Evolutionary conservation across 306 rosid species (phyloP).

Genomic region (Pterocarpus santalinus): DNA sequence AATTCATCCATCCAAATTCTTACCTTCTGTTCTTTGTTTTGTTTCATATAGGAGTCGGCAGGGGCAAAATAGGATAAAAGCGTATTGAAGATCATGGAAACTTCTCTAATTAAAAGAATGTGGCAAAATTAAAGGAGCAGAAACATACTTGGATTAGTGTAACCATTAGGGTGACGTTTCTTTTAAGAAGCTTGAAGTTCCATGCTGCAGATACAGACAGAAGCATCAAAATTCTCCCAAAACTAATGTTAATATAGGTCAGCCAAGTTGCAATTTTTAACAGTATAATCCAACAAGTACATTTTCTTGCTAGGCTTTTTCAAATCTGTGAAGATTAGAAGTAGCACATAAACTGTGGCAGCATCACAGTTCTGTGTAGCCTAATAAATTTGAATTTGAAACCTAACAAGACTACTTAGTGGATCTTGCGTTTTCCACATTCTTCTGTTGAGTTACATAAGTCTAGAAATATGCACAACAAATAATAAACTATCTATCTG

Average conservation of each 20-base stretch:
- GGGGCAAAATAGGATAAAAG: neutral
- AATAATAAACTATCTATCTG: slow-evolving; percentile 13
- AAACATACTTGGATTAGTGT: slow-evolving; percentile 47
- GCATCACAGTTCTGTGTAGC: slow-evolving; percentile 24
- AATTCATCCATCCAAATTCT: slow-evolving; percentile 3
- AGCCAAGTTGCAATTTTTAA: slow-evolving; percentile 32
- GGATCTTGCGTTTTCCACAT: slow-evolving; percentile 31
- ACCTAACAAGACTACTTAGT: slow-evolving; percentile 39
- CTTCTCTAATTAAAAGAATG: slow-evolving; percentile 26
- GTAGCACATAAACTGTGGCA: slow-evolving; percentile 33
- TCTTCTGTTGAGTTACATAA: slow-evolving; percentile 16
- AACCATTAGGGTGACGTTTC: slow-evolving; percentile 29
- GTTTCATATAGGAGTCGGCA: slow-evolving; percentile 24
- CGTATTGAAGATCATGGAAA: slow-evolving; percentile 20
- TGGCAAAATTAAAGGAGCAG: slow-evolving; percentile 32
- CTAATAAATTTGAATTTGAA: slow-evolving; percentile 37
- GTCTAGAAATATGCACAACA: slow-evolving; percentile 29
- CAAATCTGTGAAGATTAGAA: slow-evolving; percentile 29
- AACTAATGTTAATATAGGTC: slow-evolving; percentile 26
- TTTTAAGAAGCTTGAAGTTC: slow-evolving; percentile 45
- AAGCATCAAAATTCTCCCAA: slow-evolving; percentile 34
- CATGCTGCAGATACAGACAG: slow-evolving; percentile 30
- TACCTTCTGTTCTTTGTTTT: neutral
- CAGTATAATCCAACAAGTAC: slow-evolving; percentile 24
- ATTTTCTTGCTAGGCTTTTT: slow-evolving; percentile 25